Evolutionary conservation across 345 rosid species (phyloP).

Genomic region (Lumnitzera racemosa): DNA sequence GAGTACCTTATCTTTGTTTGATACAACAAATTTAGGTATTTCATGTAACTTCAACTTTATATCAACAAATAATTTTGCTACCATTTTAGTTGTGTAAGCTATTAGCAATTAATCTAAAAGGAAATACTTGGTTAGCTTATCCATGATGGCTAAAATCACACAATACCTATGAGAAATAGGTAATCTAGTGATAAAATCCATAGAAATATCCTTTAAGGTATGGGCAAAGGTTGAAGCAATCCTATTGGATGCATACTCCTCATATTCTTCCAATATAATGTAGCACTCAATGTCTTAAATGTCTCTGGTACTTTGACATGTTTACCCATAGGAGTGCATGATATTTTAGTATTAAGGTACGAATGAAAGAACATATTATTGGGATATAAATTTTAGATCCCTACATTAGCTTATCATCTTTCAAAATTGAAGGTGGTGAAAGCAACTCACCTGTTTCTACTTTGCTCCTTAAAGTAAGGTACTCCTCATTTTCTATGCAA

Average conservation of each 20-base stretch:
- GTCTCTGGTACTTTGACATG: too few species aligned
- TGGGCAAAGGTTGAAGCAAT: neutral
- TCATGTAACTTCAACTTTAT: neutral
- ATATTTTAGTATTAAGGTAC: too few species aligned
- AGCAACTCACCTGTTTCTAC: too few species aligned
- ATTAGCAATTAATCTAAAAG: neutral
- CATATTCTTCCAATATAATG: neutral
- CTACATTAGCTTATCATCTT: too few species aligned
- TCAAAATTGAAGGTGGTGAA: too few species aligned
- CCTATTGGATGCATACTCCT: neutral
- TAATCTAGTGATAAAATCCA: conserved; percentile 1
- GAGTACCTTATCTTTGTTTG: neutral
- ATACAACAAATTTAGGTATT: neutral
- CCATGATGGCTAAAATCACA: neutral
- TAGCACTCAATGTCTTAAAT: neutral
- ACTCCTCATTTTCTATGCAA: too few species aligned
- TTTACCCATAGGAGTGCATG: too few species aligned
- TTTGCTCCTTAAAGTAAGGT: too few species aligned
- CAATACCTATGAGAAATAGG: neutral
- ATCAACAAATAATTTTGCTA: neutral
- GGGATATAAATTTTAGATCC: too few species aligned
- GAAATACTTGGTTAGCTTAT: neutral
- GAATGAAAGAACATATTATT: too few species aligned
- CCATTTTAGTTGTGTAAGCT: neutral
- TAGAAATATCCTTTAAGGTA: neutral